Evolutionary conservation across 129 eudicot species (phyloP).

Genomic region (Centrapalus pauciflorus): DNA sequence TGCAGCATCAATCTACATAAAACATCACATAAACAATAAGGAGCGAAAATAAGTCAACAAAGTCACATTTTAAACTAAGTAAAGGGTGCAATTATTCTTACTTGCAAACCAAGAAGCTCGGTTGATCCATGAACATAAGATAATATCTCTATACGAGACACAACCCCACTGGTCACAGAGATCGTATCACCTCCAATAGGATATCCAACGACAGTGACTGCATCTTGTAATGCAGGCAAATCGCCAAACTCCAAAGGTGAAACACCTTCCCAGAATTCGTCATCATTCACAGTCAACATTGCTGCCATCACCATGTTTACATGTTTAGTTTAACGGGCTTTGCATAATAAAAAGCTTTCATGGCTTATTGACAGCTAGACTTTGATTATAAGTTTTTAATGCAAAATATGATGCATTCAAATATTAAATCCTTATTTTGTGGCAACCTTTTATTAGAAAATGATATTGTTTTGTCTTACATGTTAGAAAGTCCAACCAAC

Average conservation of each 20-base stretch:
- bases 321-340: background rate
- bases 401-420: background rate
- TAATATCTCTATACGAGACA: conserved; percentile 58
- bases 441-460: background rate
- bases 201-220: conserved; percentile 61
- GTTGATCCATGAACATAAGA: conserved; percentile 68
- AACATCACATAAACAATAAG: conserved; percentile 8
- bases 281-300: conserved; percentile 49
- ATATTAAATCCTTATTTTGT: background rate
- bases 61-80: background rate
- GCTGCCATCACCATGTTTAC: conserved; percentile 30
- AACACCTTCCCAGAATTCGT: conserved; percentile 63
- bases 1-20: conserved; percentile 61
- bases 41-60: background rate
- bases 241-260: conserved; percentile 58
- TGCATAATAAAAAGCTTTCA: background rate
- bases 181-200: conserved; percentile 65
- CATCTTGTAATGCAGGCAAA: conserved; percentile 61
- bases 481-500: background rate
- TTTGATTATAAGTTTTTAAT: background rate
- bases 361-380: background rate
- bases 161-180: conserved; percentile 66
- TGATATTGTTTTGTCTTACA: conserved; percentile 2
- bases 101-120: conserved; percentile 74
- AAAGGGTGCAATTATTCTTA: background rate